Percentiles rank a stretch among this genome's conserved stretches.
Evolutionary conservation across 805 yeast species (phyloP).

Genomic region (Ogataea glucozyma): DNA sequence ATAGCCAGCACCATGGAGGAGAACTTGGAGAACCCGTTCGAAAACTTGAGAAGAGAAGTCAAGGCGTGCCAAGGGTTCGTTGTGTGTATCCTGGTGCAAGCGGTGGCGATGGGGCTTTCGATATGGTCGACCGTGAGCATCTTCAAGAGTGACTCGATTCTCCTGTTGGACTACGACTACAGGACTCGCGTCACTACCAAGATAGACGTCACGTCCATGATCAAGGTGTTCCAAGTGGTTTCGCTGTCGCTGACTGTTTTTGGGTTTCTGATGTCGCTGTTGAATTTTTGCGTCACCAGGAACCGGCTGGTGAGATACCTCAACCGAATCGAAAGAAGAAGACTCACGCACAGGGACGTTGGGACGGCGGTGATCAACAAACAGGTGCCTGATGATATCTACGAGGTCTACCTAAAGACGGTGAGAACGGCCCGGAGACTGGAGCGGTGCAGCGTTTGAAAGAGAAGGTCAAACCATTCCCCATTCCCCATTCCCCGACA

Average conservation of each 20-base stretch:
- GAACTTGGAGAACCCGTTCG: slow-evolving; percentile 27
- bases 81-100: slow-evolving; percentile 22
- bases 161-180: slow-evolving; percentile 18
- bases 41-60: slow-evolving; percentile 26
- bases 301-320: slow-evolving; percentile 29
- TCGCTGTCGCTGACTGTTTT: slow-evolving; percentile 24
- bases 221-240: slow-evolving; percentile 26
- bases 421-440: slow-evolving; percentile 8
- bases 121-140: slow-evolving; percentile 25
- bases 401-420: slow-evolving; percentile 24
- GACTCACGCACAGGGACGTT: neutral
- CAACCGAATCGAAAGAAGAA: slow-evolving; percentile 26
- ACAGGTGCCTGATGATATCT: slow-evolving; percentile 22
- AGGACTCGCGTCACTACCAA: slow-evolving; percentile 8
- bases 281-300: slow-evolving; percentile 27
- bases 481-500: too few species aligned
- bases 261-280: slow-evolving; percentile 23
- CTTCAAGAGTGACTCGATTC: slow-evolving; percentile 14
- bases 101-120: slow-evolving; percentile 22
- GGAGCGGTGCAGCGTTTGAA: slow-evolving; percentile 4
- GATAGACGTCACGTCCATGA: slow-evolving; percentile 24
- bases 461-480: too few species aligned
- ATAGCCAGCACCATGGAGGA: slow-evolving; percentile 26
- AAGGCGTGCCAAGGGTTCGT: slow-evolving; percentile 24
- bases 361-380: neutral